Percentiles rank a stretch among this genome's conserved stretches.
Evolutionary conservation across 2,329 filamentous ascomycete genomes (phyloP).

Genomic region (Magnaporthiopsis poae): DNA sequence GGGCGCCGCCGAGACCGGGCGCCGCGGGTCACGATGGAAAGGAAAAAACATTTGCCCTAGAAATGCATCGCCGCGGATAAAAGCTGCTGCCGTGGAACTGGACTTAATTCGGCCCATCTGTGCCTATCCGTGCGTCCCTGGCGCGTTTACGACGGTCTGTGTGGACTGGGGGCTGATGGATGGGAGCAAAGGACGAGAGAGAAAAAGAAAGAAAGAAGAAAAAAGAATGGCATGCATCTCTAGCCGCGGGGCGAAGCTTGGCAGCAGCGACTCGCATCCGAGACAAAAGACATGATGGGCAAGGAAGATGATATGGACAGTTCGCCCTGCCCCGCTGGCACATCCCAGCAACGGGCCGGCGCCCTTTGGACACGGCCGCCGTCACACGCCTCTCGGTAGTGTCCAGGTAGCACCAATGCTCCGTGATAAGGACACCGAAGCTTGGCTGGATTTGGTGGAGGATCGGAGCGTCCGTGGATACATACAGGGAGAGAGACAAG

Average conservation of each 20-base stretch:
- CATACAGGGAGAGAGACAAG: too few relatives aligned
- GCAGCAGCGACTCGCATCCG: background rate
- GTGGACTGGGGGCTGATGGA: background rate
- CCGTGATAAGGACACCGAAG: too few relatives aligned
- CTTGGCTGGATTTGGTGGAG: too few relatives aligned
- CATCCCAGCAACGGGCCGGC: background rate
- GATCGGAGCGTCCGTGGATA: too few relatives aligned
- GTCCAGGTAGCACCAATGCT: too few relatives aligned
- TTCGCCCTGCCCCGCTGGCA: background rate
- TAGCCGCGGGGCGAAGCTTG: background rate
- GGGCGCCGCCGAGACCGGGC: background rate
- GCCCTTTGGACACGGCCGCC: too few relatives aligned
- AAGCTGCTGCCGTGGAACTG: background rate
- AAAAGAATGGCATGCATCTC: background rate
- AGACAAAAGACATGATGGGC: background rate
- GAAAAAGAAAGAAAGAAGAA: background rate
- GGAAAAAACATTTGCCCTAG: background rate
- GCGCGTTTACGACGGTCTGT: background rate
- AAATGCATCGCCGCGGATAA: too few relatives aligned
- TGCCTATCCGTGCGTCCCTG: background rate
- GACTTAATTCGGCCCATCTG: background rate
- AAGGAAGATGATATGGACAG: background rate
- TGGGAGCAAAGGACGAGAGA: background rate
- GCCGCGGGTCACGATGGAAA: background rate
- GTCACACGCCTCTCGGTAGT: too few relatives aligned